Evolutionary conservation across 192 early-diverging fungal species (phyloP), one percentile per base, ranked within the genome.

Genomic region (Gaertneriomyces semiglobifer): DNA sequence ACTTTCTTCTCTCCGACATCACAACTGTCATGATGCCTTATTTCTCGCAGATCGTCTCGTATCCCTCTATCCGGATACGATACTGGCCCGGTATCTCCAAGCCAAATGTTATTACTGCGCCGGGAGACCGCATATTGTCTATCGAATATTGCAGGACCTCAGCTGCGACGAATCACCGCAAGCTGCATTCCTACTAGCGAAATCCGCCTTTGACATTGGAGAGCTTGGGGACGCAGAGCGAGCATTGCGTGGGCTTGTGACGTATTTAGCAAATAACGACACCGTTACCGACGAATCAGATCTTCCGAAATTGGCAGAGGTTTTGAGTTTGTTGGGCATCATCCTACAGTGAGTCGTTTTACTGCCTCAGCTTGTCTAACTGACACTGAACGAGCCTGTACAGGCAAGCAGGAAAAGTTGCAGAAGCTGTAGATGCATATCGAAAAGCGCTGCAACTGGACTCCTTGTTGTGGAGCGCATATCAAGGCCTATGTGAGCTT

Each of bases 381-480:
- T 57, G 55, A 56, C 33, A 14, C 33, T 14, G 14, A 16, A 3
- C 14, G 16, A 39, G 39, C 55, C 33, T 39, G 39, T 52, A 52
- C 6, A 71, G 69, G 50, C 62, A 63, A 42, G 44, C 53, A 33
- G 61, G 60, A 8, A 71, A 63, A 18, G 18, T 40, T 6, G 44
- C 65, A 14, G 57, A 66, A n/a, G 77, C 74, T 9, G 25, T 43
- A 20, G 25, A 47, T 6, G 56, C 58, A 7, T 72, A 74, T 41
- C 44, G 8, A 55, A 47, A 47, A 25, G 74, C 77, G 0, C 20
- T 80, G 19, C 48, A 63, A 51, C 43, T 70, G 45, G 69, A 75
- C 70, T 73, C 80, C 38, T 73, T 74, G 39, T 41, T 72, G 48
- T 82, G 80, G 80, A 65, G 38, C 14, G 77, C 77, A 7, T 79